phyloP scores from a whole-genome alignment of 345 rosid species.

The Gossypium raimondii region DNA sequence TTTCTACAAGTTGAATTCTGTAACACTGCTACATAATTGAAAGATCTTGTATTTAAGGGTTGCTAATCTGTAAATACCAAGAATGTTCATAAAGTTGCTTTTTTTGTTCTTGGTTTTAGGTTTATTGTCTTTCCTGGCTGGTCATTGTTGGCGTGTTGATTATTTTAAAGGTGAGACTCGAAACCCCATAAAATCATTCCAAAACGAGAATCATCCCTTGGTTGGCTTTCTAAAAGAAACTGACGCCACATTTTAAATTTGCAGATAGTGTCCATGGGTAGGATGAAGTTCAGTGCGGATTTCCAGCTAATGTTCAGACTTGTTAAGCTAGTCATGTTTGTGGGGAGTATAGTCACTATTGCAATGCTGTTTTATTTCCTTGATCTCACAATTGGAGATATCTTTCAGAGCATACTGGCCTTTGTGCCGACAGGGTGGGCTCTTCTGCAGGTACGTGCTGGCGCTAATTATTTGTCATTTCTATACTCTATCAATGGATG shows the following conservation, averaged over 20 bases:
- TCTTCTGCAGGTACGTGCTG: slow-evolving; percentile 51
- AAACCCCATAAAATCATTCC: background rate
- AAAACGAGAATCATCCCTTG: background rate
- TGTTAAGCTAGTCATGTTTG: slow-evolving; percentile 64
- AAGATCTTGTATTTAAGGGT: no score
- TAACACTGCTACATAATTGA: background rate
- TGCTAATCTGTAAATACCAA: no score
- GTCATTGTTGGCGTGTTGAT: slow-evolving; percentile 77
- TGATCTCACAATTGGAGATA: slow-evolving; percentile 75
- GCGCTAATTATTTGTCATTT: background rate
- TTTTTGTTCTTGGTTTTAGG: slow-evolving; percentile 36
- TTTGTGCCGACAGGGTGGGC: slow-evolving; percentile 95
- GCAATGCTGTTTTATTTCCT: slow-evolving; percentile 68
- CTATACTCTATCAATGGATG: background rate
- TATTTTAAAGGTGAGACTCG: slow-evolving; percentile 59
- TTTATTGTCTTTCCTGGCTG: slow-evolving; percentile 88
- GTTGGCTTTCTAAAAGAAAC: slow-evolving; percentile 1
- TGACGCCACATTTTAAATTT: slow-evolving; percentile 11
- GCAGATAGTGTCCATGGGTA: slow-evolving; percentile 91
- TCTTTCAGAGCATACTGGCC: slow-evolving; percentile 78
- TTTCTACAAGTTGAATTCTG: background rate
- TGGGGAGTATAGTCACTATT: slow-evolving; percentile 52
- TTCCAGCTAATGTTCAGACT: slow-evolving; percentile 96
- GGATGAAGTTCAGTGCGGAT: slow-evolving; percentile 94
- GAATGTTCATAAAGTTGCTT: background rate